A percentile compares a stretch with the other conserved stretches of the same genome.
Conservation (phyloP, 768 basidiomycete genomes). For the Suillus hirtellus region DNA sequence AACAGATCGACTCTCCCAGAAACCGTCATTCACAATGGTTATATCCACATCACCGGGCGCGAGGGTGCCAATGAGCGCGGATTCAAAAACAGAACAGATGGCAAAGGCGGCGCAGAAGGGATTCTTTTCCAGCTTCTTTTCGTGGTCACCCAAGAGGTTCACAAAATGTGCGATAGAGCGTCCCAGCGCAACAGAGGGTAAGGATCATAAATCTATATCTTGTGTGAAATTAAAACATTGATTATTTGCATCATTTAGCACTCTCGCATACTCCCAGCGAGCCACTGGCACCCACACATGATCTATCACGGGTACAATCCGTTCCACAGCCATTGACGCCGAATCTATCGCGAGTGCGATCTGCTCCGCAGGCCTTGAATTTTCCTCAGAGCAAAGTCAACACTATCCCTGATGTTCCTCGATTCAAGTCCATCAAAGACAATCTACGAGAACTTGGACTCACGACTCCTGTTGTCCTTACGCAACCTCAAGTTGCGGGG, state of each 20-base stretch:
- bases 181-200: not conserved
- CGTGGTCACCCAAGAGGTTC: not conserved
- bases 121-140: not conserved
- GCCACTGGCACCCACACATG: not conserved
- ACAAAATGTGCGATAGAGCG: not conserved
- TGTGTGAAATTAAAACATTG: not conserved
- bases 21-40: not conserved
- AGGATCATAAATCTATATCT: not conserved
- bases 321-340: not conserved
- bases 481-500: slow-evolving; percentile 7
- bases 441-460: slow-evolving; percentile 9
- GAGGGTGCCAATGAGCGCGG: not conserved
- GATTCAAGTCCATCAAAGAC: slow-evolving; percentile 9
- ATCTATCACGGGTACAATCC: not conserved
- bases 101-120: not conserved
- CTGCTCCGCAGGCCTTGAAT: not conserved
- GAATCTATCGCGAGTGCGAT: not conserved
- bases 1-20: not conserved
- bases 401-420: not conserved
- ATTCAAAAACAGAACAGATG: not conserved
- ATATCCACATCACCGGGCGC: too few species aligned
- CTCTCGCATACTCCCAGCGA: not conserved
- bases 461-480: slow-evolving; percentile 1
- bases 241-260: not conserved
- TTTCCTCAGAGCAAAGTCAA: too few species aligned